Evolutionary conservation across 768 basidiomycete genomes (phyloP).

Genomic region (Leccinum variicolor): DNA sequence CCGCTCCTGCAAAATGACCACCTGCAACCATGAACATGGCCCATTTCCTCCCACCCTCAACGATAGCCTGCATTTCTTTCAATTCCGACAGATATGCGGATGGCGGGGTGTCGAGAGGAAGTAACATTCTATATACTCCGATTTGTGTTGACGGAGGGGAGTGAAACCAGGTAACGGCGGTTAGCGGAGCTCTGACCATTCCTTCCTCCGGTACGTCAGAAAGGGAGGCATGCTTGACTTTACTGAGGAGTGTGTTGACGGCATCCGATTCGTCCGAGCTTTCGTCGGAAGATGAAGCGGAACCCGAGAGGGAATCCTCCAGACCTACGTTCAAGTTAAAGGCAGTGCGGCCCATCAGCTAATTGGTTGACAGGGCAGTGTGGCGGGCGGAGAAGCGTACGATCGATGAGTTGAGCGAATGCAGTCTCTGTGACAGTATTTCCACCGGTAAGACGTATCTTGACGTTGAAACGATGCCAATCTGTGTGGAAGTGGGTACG

Average conservation of each 20-base stretch:
- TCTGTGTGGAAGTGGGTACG: conserved; percentile 87
- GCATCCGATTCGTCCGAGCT: conserved; percentile 61
- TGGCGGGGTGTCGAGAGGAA: conserved; percentile 46
- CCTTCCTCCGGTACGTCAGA: conserved; percentile 44
- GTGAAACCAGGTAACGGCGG: conserved; percentile 88
- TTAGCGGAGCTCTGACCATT: conserved; percentile 44
- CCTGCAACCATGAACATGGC: conserved; percentile 97
- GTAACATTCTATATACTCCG: conserved; percentile 78
- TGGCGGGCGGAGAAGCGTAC: conserved; percentile 40
- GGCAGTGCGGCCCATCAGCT: background rate
- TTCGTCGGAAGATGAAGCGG: conserved; percentile 65
- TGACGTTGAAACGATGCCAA: conserved; percentile 99
- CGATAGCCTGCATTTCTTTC: conserved; percentile 57
- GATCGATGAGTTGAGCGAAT: conserved; percentile 78
- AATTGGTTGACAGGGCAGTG: background rate
- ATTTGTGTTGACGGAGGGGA: conserved; percentile 85
- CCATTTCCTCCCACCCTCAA: conserved; percentile 69
- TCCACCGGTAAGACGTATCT: conserved; percentile 65
- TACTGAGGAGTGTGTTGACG: conserved; percentile 64
- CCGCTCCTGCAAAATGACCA: conserved; percentile 95
- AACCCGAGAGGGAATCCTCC: conserved; percentile 90
- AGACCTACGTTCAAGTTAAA: conserved; percentile 42
- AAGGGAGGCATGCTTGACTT: conserved; percentile 46
- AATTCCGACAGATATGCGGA: conserved; percentile 57
- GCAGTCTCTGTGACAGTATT: conserved; percentile 62